A percentile compares a stretch with the other conserved stretches of the same genome.
Conservation (phyloP, 345 rosid species). For the Dovyalis caffra region DNA sequence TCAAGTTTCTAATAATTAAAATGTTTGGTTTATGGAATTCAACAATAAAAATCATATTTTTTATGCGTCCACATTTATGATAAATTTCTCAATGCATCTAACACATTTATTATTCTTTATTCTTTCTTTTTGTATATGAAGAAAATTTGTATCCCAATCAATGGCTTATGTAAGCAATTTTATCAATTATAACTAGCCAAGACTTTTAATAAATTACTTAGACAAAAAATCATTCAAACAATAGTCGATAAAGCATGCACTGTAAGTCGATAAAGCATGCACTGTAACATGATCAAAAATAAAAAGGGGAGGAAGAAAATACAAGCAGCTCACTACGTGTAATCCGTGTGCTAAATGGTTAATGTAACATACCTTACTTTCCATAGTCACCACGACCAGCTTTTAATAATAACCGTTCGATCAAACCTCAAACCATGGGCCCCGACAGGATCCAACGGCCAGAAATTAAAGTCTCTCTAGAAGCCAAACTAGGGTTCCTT, state of each 20-base stretch:
- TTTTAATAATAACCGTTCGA: neutral
- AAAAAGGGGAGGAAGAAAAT: neutral
- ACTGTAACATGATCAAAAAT: too few species aligned
- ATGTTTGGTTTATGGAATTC: too few species aligned
- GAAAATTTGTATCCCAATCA: too few species aligned
- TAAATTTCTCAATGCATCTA: too few species aligned
- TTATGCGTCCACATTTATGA: too few species aligned
- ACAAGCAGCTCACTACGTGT: neutral
- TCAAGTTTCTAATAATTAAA: too few species aligned
- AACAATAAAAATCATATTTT: too few species aligned
- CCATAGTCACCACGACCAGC: neutral
- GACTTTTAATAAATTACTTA: too few species aligned
- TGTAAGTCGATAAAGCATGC: neutral
- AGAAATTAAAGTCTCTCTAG: neutral
- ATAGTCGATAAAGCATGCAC: neutral
- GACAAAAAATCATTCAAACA: neutral
- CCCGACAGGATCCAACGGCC: conserved; percentile 27
- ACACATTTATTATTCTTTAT: too few species aligned
- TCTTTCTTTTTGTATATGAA: too few species aligned
- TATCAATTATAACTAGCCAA: too few species aligned
- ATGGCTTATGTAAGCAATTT: too few species aligned
- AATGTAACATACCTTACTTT: neutral
- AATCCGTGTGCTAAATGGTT: neutral
- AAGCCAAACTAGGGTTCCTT: conserved; percentile 32
- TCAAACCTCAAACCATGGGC: neutral